phyloP scores from a whole-genome alignment of 208 protist species.

The Leishmania major region DNA sequence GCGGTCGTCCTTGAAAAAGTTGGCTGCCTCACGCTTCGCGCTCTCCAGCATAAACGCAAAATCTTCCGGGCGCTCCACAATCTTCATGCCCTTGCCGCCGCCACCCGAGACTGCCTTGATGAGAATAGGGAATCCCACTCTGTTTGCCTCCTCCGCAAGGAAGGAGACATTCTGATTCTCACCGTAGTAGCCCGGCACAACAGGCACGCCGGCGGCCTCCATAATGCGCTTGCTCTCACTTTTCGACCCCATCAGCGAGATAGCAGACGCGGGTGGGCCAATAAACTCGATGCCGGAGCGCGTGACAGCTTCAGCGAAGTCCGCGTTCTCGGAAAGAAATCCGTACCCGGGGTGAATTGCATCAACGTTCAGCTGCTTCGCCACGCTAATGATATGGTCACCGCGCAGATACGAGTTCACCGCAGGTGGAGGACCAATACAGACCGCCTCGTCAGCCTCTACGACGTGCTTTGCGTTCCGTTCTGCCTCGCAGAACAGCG shows the following conservation, averaged over 20 bases:
- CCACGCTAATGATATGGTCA: constrained; percentile 92
- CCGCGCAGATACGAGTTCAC: constrained; percentile 88
- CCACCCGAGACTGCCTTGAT: constrained; percentile 96
- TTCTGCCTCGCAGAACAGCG: constrained; percentile 95
- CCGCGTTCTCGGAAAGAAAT: constrained; percentile 97
- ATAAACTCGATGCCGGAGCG: constrained; percentile 92
- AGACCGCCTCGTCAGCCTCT: constrained; percentile 88
- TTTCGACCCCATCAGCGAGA: constrained; percentile 95
- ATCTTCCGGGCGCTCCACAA: constrained; percentile 93
- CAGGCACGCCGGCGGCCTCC: constrained; percentile 46
- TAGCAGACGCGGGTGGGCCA: constrained; percentile 91
- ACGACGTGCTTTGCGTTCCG: constrained; percentile 89
- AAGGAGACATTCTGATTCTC: constrained; percentile 42
- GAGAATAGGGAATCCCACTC: constrained; percentile 95
- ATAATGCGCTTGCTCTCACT: constrained; percentile 91
- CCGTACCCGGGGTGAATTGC: constrained; percentile 98
- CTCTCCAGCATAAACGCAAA: constrained; percentile 87
- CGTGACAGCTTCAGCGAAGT: constrained; percentile 81
- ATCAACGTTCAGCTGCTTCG: constrained; percentile 76
- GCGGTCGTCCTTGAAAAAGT: constrained; percentile 92
- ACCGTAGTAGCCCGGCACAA: constrained; percentile 32
- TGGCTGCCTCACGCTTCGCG: constrained; percentile 85
- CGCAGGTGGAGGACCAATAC: constrained; percentile 58
- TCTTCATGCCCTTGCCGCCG: constrained; percentile 52
- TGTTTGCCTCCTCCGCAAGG: constrained; percentile 41